Conservation (phyloP, 2,329 filamentous ascomycete genomes). For the Esteya vermicola region DNA sequence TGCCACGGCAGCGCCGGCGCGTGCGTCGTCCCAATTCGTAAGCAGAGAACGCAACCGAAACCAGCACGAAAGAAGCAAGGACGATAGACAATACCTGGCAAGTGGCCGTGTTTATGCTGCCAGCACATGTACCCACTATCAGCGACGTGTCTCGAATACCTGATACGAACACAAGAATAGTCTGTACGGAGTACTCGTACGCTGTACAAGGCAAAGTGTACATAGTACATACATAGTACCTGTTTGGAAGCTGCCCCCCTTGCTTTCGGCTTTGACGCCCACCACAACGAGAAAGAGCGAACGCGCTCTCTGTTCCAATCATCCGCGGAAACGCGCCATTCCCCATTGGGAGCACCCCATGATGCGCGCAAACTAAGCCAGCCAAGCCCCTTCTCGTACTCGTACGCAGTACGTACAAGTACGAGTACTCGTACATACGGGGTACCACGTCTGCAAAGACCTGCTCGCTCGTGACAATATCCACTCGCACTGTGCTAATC, state of each 20-base stretch:
- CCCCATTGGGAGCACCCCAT: slow-evolving; percentile 8
- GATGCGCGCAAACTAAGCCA: slow-evolving; percentile 7
- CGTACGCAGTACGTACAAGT: neutral
- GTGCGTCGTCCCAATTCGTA: neutral
- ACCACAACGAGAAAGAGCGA: neutral
- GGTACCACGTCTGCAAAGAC: too few species aligned
- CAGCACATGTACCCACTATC: slow-evolving; percentile 1
- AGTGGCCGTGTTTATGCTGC: neutral
- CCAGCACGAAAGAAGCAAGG: neutral
- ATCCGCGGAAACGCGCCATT: slow-evolving; percentile 5
- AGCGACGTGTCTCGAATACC: neutral
- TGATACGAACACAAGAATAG: neutral
- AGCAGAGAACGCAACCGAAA: neutral
- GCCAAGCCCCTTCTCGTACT: slow-evolving; percentile 4
- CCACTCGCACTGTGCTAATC: slow-evolving; percentile 6
- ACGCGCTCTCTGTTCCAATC: neutral
- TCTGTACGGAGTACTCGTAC: too few species aligned
- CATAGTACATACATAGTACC: too few species aligned
- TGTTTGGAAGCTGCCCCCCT: neutral
- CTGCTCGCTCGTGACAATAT: too few species aligned
- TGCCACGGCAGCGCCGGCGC: too few species aligned
- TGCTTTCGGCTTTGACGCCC: slow-evolving; percentile 1
- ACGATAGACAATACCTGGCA: neutral
- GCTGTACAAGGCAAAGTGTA: too few species aligned
- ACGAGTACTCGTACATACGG: neutral